Conservation (phyloP, 768 basidiomycete species). For the Cystobasidium tubakii region DNA sequence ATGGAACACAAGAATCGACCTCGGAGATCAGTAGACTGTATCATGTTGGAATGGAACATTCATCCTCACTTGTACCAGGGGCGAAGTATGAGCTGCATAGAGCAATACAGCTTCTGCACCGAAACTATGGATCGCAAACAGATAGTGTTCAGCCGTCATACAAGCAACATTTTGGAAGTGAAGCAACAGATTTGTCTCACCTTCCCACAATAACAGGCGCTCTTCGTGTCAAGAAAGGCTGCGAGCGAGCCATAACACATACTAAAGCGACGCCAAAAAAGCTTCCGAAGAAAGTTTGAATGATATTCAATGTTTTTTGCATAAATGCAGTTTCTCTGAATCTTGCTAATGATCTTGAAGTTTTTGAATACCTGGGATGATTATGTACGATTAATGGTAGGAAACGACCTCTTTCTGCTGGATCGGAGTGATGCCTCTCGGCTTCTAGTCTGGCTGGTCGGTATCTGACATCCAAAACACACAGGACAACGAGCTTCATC, state of each 20-base stretch:
- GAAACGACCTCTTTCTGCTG: too few relatives aligned
- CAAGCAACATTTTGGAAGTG: too few relatives aligned
- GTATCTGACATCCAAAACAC: too few relatives aligned
- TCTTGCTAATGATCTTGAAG: background rate
- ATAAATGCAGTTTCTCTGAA: background rate
- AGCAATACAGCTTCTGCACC: conserved; percentile 9
- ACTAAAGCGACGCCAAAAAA: conserved; percentile 7
- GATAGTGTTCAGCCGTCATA: too few relatives aligned
- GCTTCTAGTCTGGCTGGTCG: too few relatives aligned
- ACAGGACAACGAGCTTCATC: too few relatives aligned
- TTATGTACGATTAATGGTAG: background rate
- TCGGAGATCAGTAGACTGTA: background rate
- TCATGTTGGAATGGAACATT: background rate
- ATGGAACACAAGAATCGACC: too few relatives aligned
- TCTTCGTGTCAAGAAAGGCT: background rate
- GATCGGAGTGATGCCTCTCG: too few relatives aligned
- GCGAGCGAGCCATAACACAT: background rate
- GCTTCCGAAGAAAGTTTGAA: background rate
- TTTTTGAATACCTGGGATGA: background rate
- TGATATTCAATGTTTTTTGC: background rate
- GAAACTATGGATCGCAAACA: background rate
- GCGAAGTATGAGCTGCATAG: conserved; percentile 8
- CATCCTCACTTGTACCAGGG: background rate
- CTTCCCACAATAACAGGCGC: conserved; percentile 8
- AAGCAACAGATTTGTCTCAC: background rate